Evolutionary conservation across 192 early-diverging fungal genomes (phyloP).

Genomic region (Oehlia diaphana): DNA sequence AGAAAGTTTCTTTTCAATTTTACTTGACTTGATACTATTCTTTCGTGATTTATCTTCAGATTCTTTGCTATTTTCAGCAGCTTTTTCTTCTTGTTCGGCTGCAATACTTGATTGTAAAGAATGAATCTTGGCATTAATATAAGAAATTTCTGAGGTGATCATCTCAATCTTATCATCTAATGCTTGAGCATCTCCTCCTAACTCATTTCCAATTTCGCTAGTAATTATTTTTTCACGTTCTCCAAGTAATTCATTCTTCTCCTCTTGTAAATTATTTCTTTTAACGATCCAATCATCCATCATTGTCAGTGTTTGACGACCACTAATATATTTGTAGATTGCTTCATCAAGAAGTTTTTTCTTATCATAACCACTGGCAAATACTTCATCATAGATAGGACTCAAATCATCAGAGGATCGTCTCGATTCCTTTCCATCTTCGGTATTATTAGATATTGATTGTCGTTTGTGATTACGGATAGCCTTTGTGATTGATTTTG

Average conservation of each 20-base stretch:
- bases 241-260: conserved; percentile 49
- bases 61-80: conserved; percentile 35
- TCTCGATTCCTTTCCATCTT: no score
- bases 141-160: conserved; percentile 60
- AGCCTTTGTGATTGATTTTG: conserved; percentile 44
- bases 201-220: conserved; percentile 26
- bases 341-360: conserved; percentile 56
- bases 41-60: conserved; percentile 16
- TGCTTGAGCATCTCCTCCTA: conserved; percentile 27
- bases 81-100: background rate
- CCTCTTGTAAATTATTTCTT: conserved; percentile 44
- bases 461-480: conserved; percentile 30
- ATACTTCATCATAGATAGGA: conserved; percentile 23
- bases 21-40: conserved; percentile 31
- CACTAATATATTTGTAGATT: conserved; percentile 54
- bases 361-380: conserved; percentile 29
- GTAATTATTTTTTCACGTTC: conserved; percentile 50
- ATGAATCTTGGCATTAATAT: conserved; percentile 52
- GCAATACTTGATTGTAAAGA: conserved; percentile 42
- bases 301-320: conserved; percentile 43
- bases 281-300: conserved; percentile 59
- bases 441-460: background rate
- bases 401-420: background rate
- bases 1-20: conserved; percentile 37
- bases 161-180: conserved; percentile 59